Percentiles rank a stretch among this genome's conserved stretches.
These are phyloP conservation scores for Pisolithus thermaeus DNA, from an alignment of 1,284 basidiomycete genomes.

Conservation along the genomic window DNA sequence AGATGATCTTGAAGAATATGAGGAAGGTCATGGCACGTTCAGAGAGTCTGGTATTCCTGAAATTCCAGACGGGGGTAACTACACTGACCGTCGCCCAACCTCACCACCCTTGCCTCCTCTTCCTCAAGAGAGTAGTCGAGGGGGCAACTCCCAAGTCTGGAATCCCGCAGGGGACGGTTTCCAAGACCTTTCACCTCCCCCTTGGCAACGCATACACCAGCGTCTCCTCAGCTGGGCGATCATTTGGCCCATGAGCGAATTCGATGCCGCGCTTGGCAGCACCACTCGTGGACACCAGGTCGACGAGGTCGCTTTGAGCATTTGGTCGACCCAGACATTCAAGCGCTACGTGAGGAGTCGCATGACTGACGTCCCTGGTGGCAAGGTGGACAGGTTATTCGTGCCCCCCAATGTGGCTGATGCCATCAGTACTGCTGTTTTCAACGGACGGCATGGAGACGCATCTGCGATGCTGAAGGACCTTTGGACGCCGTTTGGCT, in stretches of 20 bases:
- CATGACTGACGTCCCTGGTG: constrained; percentile 73
- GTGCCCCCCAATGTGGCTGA: constrained; percentile 90
- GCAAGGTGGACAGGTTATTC: constrained; percentile 78
- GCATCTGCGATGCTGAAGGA: constrained; percentile 81
- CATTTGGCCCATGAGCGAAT: constrained; percentile 77
- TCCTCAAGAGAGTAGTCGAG: constrained; percentile 41
- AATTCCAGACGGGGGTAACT: constrained; percentile 53
- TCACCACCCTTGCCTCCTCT: constrained; percentile 58
- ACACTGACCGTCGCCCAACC: constrained; percentile 36
- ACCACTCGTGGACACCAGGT: constrained; percentile 81
- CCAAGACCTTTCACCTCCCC: constrained; percentile 44
- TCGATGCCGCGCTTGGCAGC: constrained; percentile 73
- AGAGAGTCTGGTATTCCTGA: constrained; percentile 62
- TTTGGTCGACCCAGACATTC: constrained; percentile 87
- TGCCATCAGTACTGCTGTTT: constrained; percentile 85
- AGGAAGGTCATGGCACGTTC: constrained; percentile 37
- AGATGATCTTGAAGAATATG: constrained; percentile 47
- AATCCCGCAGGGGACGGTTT: constrained; percentile 42
- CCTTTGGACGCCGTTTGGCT: constrained; percentile 79
- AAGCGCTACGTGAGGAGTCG: constrained; percentile 81
- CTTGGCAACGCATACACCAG: constrained; percentile 84
- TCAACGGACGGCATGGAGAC: constrained; percentile 78
- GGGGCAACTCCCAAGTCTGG: constrained; percentile 47
- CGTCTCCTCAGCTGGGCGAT: constrained; percentile 82
- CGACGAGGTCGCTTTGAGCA: constrained; percentile 80